Conservation (phyloP, 1,139 yeast genomes). For the Zygosaccharomyces sapae region DNA sequence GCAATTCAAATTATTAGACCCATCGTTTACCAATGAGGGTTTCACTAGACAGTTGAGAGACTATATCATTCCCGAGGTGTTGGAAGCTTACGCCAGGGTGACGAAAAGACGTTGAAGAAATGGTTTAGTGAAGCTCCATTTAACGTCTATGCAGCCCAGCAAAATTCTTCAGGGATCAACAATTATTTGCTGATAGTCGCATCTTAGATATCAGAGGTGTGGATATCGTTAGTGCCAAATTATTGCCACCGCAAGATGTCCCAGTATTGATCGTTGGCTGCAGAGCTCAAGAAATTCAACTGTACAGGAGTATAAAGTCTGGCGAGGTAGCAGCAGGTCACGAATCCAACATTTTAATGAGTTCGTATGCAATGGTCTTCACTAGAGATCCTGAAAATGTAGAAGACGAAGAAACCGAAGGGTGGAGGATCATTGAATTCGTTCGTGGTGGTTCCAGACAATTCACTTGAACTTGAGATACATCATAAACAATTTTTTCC, state of each 20-base stretch:
- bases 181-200: constrained; percentile 84
- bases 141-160: constrained; percentile 91
- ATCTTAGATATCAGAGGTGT: constrained; percentile 94
- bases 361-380: constrained; percentile 93
- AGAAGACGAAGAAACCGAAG: constrained; percentile 86
- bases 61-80: constrained; percentile 88
- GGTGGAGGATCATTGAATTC: constrained; percentile 95
- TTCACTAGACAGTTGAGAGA: constrained; percentile 84
- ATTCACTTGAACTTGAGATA: constrained; percentile 51
- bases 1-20: constrained; percentile 86
- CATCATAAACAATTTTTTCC: neutral
- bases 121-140: constrained; percentile 98
- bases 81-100: constrained; percentile 97
- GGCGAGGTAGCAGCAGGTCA: constrained; percentile 96
- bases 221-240: constrained; percentile 83
- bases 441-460: constrained; percentile 92
- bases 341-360: constrained; percentile 86
- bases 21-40: constrained; percentile 73
- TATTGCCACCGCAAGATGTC: constrained; percentile 83
- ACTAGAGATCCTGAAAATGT: constrained; percentile 91
- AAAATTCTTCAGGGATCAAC: constrained; percentile 89
- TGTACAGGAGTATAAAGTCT: constrained; percentile 83
- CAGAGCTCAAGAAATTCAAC: constrained; percentile 93
- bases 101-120: constrained; percentile 69
- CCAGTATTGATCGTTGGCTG: constrained; percentile 95